A percentile compares a stretch with the other conserved stretches of the same genome.
phyloP scores from a whole-genome alignment of 2,329 filamentous ascomycete genomes.

The Tolypocladium cylindrosporum region DNA sequence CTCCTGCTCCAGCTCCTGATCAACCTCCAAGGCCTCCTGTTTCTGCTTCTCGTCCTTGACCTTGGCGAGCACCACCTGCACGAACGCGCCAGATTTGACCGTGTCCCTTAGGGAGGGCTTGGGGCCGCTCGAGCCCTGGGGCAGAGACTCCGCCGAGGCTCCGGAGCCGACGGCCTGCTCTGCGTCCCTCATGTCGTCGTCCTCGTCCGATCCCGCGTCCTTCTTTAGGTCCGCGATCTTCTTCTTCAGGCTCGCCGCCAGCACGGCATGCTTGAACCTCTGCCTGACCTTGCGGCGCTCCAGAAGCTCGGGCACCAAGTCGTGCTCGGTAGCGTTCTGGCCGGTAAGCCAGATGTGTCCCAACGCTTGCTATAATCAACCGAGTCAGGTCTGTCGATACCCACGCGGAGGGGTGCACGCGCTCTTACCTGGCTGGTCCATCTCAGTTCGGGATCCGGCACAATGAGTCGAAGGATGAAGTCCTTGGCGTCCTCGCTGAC shows the following conservation, averaged over 20 bases:
- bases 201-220: constrained; percentile 72
- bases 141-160: constrained; percentile 18
- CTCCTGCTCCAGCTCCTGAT: constrained; percentile 46
- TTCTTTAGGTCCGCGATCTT: constrained; percentile 91
- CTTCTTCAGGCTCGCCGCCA: constrained; percentile 91
- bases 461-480: constrained; percentile 76
- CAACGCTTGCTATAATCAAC: constrained; percentile 53
- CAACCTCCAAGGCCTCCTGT: constrained; percentile 62
- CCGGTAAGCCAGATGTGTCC: constrained; percentile 84
- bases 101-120: constrained; percentile 32
- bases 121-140: constrained; percentile 2
- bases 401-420: neutral
- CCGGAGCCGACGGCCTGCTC: constrained; percentile 37
- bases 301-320: constrained; percentile 87
- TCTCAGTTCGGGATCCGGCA: constrained; percentile 67
- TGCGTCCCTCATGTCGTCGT: constrained; percentile 49
- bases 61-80: constrained; percentile 92
- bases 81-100: constrained; percentile 52
- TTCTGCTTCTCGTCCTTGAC: constrained; percentile 48
- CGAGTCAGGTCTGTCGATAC: neutral
- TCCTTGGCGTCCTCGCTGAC: constrained; percentile 92
- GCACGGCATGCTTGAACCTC: constrained; percentile 84
- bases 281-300: constrained; percentile 87
- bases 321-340: constrained; percentile 86
- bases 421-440: constrained; percentile 61